phyloP scores from a whole-genome alignment of 345 rosid genomes.

The Pistacia atlantica region DNA sequence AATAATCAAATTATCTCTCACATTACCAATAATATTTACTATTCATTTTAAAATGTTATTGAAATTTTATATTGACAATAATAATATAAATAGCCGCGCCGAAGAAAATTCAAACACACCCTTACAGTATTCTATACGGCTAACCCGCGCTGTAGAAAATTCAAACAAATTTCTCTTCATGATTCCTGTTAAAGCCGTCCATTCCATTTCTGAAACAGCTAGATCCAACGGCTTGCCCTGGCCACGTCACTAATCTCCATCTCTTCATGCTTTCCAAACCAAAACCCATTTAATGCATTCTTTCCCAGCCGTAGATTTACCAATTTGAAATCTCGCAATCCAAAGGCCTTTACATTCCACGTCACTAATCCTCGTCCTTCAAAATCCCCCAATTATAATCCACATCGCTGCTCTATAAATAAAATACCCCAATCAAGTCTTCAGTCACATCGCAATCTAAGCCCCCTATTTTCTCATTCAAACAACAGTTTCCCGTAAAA shows the following conservation, averaged over 20 bases:
- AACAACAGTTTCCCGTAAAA: neutral
- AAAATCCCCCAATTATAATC: neutral
- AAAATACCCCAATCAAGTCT: neutral
- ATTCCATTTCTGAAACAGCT: neutral
- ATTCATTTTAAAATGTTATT: too few relatives aligned
- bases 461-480: fast-evolving
- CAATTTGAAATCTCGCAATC: neutral
- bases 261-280: neutral
- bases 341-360: neutral
- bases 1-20: too few relatives aligned
- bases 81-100: too few relatives aligned
- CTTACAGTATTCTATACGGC: too few relatives aligned
- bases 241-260: constrained; percentile 17
- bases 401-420: neutral
- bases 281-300: neutral
- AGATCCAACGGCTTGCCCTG: neutral
- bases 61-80: too few relatives aligned
- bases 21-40: too few relatives aligned
- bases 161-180: neutral
- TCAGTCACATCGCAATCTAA: neutral
- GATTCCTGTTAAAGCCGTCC: neutral
- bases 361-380: neutral
- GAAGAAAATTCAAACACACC: too few relatives aligned
- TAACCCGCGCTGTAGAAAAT: too few relatives aligned
- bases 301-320: neutral